phyloP scores from a whole-genome alignment of 441 rosid species.

The Aquilaria agallochum region DNA sequence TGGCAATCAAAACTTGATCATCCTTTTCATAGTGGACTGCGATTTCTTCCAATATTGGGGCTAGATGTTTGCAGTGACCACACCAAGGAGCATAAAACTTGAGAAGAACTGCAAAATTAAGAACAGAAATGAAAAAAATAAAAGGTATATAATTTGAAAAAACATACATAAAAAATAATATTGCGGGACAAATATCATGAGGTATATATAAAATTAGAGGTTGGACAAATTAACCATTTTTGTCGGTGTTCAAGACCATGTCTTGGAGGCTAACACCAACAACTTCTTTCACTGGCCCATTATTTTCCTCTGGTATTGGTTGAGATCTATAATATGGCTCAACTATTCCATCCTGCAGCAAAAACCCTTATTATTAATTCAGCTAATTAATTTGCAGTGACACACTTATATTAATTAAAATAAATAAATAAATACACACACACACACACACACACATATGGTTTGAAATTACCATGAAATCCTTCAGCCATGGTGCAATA shows the following conservation, averaged over 20 bases:
- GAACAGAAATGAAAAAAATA: too few relatives aligned
- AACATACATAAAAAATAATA: neutral
- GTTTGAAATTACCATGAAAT: conserved; percentile 57
- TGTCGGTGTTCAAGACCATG: conserved; percentile 73
- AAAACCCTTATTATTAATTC: neutral
- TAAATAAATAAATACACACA: neutral
- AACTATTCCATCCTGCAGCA: conserved; percentile 77
- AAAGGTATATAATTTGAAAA: too few relatives aligned
- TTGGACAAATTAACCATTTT: conserved; percentile 49
- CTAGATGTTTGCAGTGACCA: conserved; percentile 90
- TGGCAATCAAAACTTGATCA: conserved; percentile 63
- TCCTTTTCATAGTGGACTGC: conserved; percentile 62
- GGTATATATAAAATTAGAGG: conserved; percentile 4
- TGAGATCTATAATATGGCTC: conserved; percentile 65
- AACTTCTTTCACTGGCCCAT: conserved; percentile 87
- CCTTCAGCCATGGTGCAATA: conserved; percentile 82
- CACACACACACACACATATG: conserved; percentile 8
- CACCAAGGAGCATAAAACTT: conserved; percentile 99
- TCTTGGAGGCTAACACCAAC: conserved; percentile 85
- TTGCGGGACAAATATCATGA: neutral
- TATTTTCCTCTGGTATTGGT: conserved; percentile 81
- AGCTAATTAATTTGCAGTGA: too few relatives aligned
- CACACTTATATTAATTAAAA: too few relatives aligned
- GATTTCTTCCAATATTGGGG: conserved; percentile 94
- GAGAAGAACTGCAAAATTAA: conserved; percentile 58